Evolutionary conservation across 495 filamentous ascomycete genomes (phyloP), one percentile per base, ranked within the genome.

Genomic region (Staphylotrichum longicolle): DNA sequence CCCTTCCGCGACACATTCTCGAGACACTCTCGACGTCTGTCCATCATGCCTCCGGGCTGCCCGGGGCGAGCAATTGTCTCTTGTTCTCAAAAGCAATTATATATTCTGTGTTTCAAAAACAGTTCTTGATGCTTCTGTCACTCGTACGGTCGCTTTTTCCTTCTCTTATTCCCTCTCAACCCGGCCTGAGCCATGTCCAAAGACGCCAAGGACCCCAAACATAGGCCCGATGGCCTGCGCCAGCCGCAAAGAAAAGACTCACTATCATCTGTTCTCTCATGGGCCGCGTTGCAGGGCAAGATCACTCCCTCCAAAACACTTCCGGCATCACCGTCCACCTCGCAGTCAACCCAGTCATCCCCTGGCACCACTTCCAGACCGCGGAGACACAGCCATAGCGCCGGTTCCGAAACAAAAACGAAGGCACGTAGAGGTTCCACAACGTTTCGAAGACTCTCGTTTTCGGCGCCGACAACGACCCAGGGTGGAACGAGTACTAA

Each of bases 391-490:
- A 73, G 70, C 63, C 63, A 69, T 33, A 63, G 67, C 54, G n/a
- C 54, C 58, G 63, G 62, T 46, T 42, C 30, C 52, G 68, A 69
- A 49, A 34, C 44, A 37, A 70, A 73, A 57, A 66, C 66, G 63
- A 73, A 70, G 70, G 67, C 69, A 70, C 70, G 69, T 70, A 66
- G 48, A 61, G 63, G 54, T 49, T 73, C 70, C 61, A 62, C 59
- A 42, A 56, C 67, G 33, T 62, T 65, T 62, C 68, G 70, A 57
- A 63, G 54, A 56, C 63, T 64, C 30, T 72, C 68, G 10, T 64
- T 72, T 32, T 62, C 66, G 56, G 61, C 53, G 30, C 41, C 60
- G 50, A 20, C 63, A 49, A 61, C 55, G 14, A 63, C 57, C 54
- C 54, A 64, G 57, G 60, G 64, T 60, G 65, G 58, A n/a, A 2